Percentiles rank a stretch among this genome's conserved stretches.
Conservation (phyloP, 129 eudicot species). For the Sambucus nigra region DNA sequence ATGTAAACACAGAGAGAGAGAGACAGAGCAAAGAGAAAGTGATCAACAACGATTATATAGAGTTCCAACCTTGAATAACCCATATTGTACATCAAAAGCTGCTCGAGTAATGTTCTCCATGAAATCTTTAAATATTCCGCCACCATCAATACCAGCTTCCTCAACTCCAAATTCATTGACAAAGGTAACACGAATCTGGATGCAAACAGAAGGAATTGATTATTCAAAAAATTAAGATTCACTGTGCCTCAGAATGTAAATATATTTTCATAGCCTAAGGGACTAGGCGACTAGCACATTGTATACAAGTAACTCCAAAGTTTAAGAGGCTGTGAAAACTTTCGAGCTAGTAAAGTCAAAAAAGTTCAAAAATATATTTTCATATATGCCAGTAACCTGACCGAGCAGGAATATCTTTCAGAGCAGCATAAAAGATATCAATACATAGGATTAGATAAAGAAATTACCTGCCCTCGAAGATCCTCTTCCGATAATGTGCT, state of each 20-base stretch:
- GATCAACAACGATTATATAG: slow-evolving; percentile 4
- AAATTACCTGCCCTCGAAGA: slow-evolving; percentile 72
- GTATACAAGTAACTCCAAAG: too few species aligned
- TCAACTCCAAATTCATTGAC: slow-evolving; percentile 93
- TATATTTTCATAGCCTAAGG: background rate
- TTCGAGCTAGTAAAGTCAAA: too few species aligned
- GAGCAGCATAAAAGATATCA: background rate
- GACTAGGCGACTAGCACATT: too few species aligned
- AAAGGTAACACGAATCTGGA: slow-evolving; percentile 86
- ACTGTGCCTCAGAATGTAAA: background rate
- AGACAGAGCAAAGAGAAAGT: background rate
- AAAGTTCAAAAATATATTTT: too few species aligned
- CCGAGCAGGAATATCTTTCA: slow-evolving; percentile 1
- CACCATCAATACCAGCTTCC: slow-evolving; percentile 99
- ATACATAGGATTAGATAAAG: slow-evolving; percentile 4
- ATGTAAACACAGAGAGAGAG: too few species aligned
- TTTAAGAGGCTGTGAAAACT: too few species aligned
- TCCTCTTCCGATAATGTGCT: slow-evolving; percentile 75
- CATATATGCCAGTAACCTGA: background rate
- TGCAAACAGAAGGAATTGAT: slow-evolving; percentile 8
- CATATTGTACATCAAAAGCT: slow-evolving; percentile 93
- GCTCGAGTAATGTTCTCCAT: slow-evolving; percentile 95
- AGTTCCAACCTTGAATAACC: slow-evolving; percentile 75
- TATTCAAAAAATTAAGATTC: background rate
- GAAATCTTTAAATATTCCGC: slow-evolving; percentile 95